Percentiles rank a stretch among this genome's conserved stretches.
These are phyloP conservation scores for Draba incana DNA, from an alignment of 345 rosid species.

Conservation along the genomic window DNA sequence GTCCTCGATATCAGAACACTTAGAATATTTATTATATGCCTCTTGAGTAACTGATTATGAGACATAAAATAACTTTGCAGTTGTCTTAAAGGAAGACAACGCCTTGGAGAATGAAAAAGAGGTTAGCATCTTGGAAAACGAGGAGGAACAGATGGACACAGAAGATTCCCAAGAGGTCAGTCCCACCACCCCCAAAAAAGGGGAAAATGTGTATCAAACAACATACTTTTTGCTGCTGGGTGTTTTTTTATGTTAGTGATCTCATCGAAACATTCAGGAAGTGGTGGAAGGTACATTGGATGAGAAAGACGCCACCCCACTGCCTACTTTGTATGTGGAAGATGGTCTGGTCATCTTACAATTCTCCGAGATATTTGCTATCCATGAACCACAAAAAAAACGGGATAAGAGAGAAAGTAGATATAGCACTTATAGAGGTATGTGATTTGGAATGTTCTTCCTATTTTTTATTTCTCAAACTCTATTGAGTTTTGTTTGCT, in stretches of 20 bases:
- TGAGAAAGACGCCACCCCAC: constrained; percentile 53
- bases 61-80: constrained; percentile 43
- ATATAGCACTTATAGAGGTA: constrained; percentile 67
- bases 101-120: constrained; percentile 46
- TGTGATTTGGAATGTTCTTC: constrained; percentile 28
- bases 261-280: constrained; percentile 46
- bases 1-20: neutral
- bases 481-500: constrained; percentile 10
- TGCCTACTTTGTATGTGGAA: constrained; percentile 85
- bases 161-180: constrained; percentile 57
- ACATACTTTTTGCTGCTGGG: constrained; percentile 32
- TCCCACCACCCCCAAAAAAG: constrained; percentile 28
- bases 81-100: constrained; percentile 46
- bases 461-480: constrained; percentile 9
- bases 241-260: constrained; percentile 41
- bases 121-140: constrained; percentile 46
- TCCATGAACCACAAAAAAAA: constrained; percentile 74
- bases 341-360: constrained; percentile 82
- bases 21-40: constrained; percentile 25
- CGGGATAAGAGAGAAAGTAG: constrained; percentile 63
- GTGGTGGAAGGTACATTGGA: constrained; percentile 51
- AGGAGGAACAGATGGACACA: constrained; percentile 55
- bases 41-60: constrained; percentile 34
- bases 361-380: constrained; percentile 97
- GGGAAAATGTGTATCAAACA: constrained; percentile 32